phyloP scores from a whole-genome alignment of 306 rosid species.

The barrel medic (Medicago truncatula) region DNA sequence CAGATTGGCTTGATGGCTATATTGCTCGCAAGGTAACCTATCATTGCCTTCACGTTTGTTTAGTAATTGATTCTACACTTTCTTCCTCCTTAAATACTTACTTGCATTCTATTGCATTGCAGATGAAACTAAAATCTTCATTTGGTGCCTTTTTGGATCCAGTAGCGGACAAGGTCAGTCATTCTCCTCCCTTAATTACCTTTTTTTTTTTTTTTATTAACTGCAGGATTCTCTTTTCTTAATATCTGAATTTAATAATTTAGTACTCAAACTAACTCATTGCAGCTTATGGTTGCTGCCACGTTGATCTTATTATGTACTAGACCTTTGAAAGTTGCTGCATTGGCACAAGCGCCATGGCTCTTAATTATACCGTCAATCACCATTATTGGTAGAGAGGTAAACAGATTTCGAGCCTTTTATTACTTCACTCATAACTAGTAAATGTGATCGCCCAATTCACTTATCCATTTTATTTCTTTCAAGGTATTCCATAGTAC shows the following conservation, averaged over 20 bases:
- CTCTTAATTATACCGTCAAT: slow-evolving; percentile 80
- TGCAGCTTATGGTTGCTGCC: slow-evolving; percentile 98
- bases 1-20: slow-evolving; percentile 99
- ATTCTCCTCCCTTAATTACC: slow-evolving; percentile 7
- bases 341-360: slow-evolving; percentile 74
- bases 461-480: slow-evolving; percentile 22
- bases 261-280: slow-evolving; percentile 35
- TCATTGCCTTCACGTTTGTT: neutral
- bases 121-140: slow-evolving; percentile 88
- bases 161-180: slow-evolving; percentile 90
- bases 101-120: slow-evolving; percentile 37
- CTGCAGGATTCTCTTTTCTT: neutral
- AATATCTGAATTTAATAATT: slow-evolving; percentile 27
- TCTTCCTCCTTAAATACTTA: slow-evolving; percentile 2
- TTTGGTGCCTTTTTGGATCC: slow-evolving; percentile 98
- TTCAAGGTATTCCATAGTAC: slow-evolving; percentile 8
- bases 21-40: slow-evolving; percentile 82
- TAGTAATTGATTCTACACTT: neutral
- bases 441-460: slow-evolving; percentile 2
- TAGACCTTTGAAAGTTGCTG: slow-evolving; percentile 67
- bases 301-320: slow-evolving; percentile 87
- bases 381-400: slow-evolving; percentile 95
- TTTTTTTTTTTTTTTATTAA: slow-evolving; percentile 15
- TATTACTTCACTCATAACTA: neutral
- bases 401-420: slow-evolving; percentile 41